Evolutionary conservation across 202 grass and related monocot genomes (phyloP), one percentile per base, ranked within the genome.

Genomic region (Zizania palustris): DNA sequence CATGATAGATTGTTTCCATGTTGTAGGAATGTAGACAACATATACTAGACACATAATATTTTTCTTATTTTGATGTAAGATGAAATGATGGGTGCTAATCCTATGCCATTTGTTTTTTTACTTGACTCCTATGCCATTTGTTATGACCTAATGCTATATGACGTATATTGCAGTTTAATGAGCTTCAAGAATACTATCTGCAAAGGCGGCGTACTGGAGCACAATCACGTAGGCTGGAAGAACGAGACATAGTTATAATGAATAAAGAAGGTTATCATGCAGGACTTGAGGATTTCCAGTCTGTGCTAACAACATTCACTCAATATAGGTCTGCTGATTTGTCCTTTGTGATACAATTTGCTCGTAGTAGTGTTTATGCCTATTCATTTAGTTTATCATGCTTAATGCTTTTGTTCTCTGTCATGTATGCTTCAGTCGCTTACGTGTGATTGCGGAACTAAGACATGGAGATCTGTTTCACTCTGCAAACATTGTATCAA

Each of bases 401-500:
- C 28, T 28, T 28, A 28, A 28, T 28, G 28, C 16, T 76, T 75
- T 49, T 80, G 61, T 68, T 46, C 49, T 42, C 56, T 83, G 38
- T 69, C 64, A 75, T 83, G 43, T 78, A 67, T 73, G 39, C 35
- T 68, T 73, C 80, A 99, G 96, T 82, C 92, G 92, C 44, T 67
- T 99, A 53, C 91, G 90, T 65, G 90, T 93, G 65, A 93, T 96
- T 50, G 96, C 96, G 33, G 96, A 99, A 81, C 85, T 99, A 72
- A 99, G 89, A 81, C 96, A 99, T 85, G 96, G 92, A 74, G 92
- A 99, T 87, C 84, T 99, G 37, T 99, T 99, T 82, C 96, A 99
- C 49, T 85, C 92, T 45, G 92, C 96, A 74, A 99, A 99, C 77
- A 99, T 99, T 70, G 96, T 99, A 82, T 99, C 96, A 11, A 99